Evolutionary conservation across 2,329 filamentous ascomycete genomes (phyloP).

Genomic region (Aspergillus pseudotamarii): DNA sequence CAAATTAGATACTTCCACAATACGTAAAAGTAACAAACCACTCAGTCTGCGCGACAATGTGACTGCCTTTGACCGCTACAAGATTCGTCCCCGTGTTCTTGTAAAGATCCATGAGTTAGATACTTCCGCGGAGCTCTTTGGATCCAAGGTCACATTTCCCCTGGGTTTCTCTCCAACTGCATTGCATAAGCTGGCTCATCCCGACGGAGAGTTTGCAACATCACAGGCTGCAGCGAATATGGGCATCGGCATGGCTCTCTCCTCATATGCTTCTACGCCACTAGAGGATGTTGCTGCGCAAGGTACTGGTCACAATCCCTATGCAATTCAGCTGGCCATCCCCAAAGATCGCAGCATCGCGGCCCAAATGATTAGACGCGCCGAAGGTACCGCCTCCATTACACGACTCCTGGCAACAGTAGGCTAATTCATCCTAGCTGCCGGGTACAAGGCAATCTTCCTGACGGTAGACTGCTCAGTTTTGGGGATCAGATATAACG

Average conservation of each 20-base stretch:
- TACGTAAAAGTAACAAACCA: background rate
- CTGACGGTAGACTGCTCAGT: conserved; percentile 57
- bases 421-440: conserved; percentile 23
- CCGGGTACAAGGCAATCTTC: conserved; percentile 55
- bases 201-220: conserved; percentile 54
- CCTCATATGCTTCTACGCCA: conserved; percentile 45
- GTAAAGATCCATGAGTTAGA: conserved; percentile 44
- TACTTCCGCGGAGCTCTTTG: conserved; percentile 47
- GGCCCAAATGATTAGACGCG: conserved; percentile 39
- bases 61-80: conserved; percentile 52
- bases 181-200: conserved; percentile 52
- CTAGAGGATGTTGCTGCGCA: conserved; percentile 49
- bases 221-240: conserved; percentile 47
- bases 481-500: conserved; percentile 53
- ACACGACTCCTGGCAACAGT: no score
- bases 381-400: conserved; percentile 36
- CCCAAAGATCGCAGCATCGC: conserved; percentile 49
- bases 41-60: conserved; percentile 52
- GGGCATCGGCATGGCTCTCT: conserved; percentile 50
- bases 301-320: conserved; percentile 40
- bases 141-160: conserved; percentile 38
- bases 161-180: conserved; percentile 57
- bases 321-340: conserved; percentile 56
- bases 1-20: background rate
- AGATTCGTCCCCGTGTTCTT: conserved; percentile 48